A percentile compares a stretch with the other conserved stretches of the same genome.
phyloP scores from a whole-genome alignment of 768 basidiomycete species.

The Phylloporus sp. region DNA sequence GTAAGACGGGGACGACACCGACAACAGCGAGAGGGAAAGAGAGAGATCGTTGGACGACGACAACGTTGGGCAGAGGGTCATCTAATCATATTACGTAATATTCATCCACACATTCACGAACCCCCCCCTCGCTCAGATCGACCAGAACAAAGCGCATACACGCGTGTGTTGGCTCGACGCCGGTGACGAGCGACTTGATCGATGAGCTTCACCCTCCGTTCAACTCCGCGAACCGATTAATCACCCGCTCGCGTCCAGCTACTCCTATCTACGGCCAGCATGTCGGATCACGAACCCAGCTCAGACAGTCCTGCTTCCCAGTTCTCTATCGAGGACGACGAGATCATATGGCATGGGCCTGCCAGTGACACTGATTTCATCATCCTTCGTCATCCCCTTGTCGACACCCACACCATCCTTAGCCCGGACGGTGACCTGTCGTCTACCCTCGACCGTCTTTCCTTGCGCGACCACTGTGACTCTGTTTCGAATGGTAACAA shows the following conservation, averaged over 20 bases:
- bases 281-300: constrained; percentile 11
- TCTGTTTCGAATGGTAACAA: background rate
- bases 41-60: constrained; percentile 16
- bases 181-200: constrained; percentile 13
- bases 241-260: background rate
- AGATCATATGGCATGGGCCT: constrained; percentile 13
- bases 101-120: constrained; percentile 18
- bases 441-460: background rate
- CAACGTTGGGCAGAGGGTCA: constrained; percentile 35
- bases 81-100: constrained; percentile 35
- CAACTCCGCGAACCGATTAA: constrained; percentile 16
- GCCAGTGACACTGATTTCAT: constrained; percentile 22
- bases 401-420: constrained; percentile 3
- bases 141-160: background rate
- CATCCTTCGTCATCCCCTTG: constrained; percentile 19
- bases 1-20: constrained; percentile 3
- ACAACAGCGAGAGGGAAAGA: constrained; percentile 10
- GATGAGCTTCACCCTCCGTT: background rate
- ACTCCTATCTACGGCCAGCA: background rate
- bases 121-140: background rate
- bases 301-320: constrained; percentile 9
- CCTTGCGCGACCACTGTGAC: background rate
- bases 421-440: background rate
- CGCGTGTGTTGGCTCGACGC: background rate
- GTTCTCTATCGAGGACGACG: constrained; percentile 23